These are phyloP conservation scores for Hypoxylon intermedium DNA, from an alignment of 495 filamentous ascomycete genomes.

Conservation along the genomic window DNA sequence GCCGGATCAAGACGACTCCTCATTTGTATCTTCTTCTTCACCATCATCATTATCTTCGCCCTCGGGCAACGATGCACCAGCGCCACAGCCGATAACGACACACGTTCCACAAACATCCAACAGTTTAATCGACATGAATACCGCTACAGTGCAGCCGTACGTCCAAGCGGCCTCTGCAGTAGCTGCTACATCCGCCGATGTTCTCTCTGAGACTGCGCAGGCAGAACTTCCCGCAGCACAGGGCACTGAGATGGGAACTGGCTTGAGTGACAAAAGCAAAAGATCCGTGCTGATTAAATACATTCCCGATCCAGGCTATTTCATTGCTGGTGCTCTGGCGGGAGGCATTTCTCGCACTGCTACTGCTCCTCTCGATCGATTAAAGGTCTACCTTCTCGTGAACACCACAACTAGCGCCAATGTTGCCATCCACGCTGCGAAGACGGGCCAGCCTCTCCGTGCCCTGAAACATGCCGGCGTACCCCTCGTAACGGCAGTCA, in stretches of 20 bases:
- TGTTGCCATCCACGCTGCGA: conserved; percentile 67
- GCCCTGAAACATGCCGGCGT: conserved; percentile 70
- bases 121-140: conserved; percentile 21
- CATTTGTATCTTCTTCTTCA: conserved; percentile 12
- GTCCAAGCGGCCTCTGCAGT: conserved; percentile 7
- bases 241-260: conserved; percentile 40
- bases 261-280: conserved; percentile 43
- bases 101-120: conserved; percentile 11
- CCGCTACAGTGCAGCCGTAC: conserved; percentile 18
- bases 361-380: conserved; percentile 92
- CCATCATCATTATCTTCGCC: conserved; percentile 17
- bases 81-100: conserved; percentile 5
- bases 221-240: conserved; percentile 36
- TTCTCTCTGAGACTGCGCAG: conserved; percentile 36
- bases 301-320: conserved; percentile 84
- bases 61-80: conserved; percentile 9
- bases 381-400: conserved; percentile 97
- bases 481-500: conserved; percentile 73
- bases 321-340: conserved; percentile 90
- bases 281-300: conserved; percentile 60
- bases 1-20: conserved; percentile 19
- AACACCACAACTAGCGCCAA: conserved; percentile 72
- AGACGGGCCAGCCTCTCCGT: conserved; percentile 70
- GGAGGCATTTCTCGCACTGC: conserved; percentile 91
- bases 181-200: conserved; percentile 16